These are phyloP conservation scores for Arthroderma sp. DNA, from an alignment of 2,329 filamentous ascomycete species.

Conservation along the genomic window DNA sequence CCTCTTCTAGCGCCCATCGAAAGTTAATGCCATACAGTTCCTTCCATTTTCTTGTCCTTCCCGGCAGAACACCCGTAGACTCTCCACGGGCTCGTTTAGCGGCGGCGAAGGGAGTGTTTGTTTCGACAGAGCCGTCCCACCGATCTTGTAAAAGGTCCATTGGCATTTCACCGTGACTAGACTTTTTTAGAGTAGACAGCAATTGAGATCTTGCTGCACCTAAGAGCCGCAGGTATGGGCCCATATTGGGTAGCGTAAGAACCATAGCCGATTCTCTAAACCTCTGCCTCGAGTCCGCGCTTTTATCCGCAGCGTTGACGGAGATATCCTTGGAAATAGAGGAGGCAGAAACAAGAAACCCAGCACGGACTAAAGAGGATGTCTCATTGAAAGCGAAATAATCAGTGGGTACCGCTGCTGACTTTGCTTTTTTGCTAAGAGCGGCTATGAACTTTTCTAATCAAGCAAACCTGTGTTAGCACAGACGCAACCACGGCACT, in stretches of 20 bases:
- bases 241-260: constrained; percentile 47
- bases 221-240: constrained; percentile 46
- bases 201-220: constrained; percentile 43
- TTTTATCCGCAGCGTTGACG: background rate
- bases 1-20: constrained; percentile 49
- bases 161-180: constrained; percentile 41
- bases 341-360: constrained; percentile 42
- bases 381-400: constrained; percentile 36
- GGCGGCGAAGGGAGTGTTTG: constrained; percentile 29
- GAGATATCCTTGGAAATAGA: constrained; percentile 22
- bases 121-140: constrained; percentile 50
- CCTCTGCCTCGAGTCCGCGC: constrained; percentile 2
- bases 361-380: constrained; percentile 36
- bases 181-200: constrained; percentile 39
- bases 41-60: constrained; percentile 52
- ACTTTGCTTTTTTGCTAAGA: constrained; percentile 35
- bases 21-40: constrained; percentile 46
- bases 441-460: constrained; percentile 39
- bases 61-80: constrained; percentile 41
- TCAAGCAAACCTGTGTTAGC: background rate
- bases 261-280: constrained; percentile 28
- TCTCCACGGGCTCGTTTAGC: constrained; percentile 45
- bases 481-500: background rate
- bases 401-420: constrained; percentile 32
- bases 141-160: constrained; percentile 42